Evolutionary conservation across 257 asterid genomes (phyloP), one percentile per base, ranked within the genome.

Genomic region (Gentiana straminea): DNA sequence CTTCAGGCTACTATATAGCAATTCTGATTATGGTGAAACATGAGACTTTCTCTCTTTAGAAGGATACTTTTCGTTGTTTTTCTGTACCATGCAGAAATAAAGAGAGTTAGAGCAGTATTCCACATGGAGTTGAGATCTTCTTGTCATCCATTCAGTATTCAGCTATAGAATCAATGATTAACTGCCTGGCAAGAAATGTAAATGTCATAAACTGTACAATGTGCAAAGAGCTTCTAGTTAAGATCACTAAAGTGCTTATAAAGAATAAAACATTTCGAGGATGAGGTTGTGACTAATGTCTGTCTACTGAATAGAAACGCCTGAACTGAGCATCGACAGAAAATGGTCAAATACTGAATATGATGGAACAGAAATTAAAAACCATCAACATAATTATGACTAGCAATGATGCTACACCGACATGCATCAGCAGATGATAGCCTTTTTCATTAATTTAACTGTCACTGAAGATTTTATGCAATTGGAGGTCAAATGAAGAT

Each of bases 361-460:
- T 60, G 53, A 34, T 4, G 34, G 38, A 7, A 52, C 35, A n/a
- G 45, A 9, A 61, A 49, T 33, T 32, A n/a, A 52, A 43, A 10
- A 41, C 8, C 36, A 24, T 24, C 11, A 10, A 5, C 32, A 45
- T 13, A 57, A 63, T 53, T 38, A 60, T 39, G 70, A 68, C 69
- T 8, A 54, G 13, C 59, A 65, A 53, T 58, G 55, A 53, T 9
- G 6, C 72, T 68, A 70, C 80, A 78, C 72, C 70, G 61, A 60
- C 78, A 67, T 76, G 68, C 54, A 52, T 53, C 43, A 35, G 59
- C 50, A 55, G 61, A 49, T 52, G 24, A 15, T 39, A 51, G 62
- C 59, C 55, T 62, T 45, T 53, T 54, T 35, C 5, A 49, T 61
- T 39, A 9, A 9, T 51, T 32, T 4, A n/a, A 38, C 33, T 13